Evolutionary conservation across 305 asterid genomes (phyloP).

Genomic region (Fraxinus xanthoxyloides): DNA sequence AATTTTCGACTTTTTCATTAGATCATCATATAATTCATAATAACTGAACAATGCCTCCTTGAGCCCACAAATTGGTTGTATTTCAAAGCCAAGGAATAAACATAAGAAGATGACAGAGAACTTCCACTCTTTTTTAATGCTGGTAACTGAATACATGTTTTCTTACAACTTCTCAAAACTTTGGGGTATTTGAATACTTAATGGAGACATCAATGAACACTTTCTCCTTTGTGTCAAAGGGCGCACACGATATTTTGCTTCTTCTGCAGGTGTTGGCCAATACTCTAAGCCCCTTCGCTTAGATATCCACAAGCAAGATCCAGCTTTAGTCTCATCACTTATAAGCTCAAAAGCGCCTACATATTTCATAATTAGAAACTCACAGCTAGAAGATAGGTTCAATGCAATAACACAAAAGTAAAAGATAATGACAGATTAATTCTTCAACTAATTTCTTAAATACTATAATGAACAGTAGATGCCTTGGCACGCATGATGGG

Average conservation of each 20-base stretch:
- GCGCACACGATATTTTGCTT: conserved; percentile 55
- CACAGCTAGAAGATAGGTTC: conserved; percentile 6
- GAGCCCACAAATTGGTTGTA: conserved; percentile 1
- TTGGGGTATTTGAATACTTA: conserved; percentile 61
- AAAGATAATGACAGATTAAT: background rate
- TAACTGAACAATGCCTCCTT: conserved; percentile 2
- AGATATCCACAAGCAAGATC: conserved; percentile 89
- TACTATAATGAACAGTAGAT: background rate
- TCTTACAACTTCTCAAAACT: conserved; percentile 84
- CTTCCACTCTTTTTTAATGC: conserved; percentile 8
- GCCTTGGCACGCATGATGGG: background rate
- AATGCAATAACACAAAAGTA: background rate
- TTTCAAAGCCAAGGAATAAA: background rate
- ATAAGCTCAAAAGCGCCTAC: conserved; percentile 89
- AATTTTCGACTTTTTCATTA: background rate
- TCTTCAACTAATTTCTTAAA: background rate
- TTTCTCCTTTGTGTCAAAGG: conserved; percentile 42
- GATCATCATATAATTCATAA: background rate
- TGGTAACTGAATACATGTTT: background rate
- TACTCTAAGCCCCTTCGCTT: conserved; percentile 83
- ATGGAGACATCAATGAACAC: conserved; percentile 43
- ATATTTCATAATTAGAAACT: conserved; percentile 25
- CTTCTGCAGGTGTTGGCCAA: conserved; percentile 95
- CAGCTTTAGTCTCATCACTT: conserved; percentile 81
- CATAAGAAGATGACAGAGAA: background rate